Conservation (phyloP, 2,329 filamentous ascomycete species). For the Lojkania enalia region DNA sequence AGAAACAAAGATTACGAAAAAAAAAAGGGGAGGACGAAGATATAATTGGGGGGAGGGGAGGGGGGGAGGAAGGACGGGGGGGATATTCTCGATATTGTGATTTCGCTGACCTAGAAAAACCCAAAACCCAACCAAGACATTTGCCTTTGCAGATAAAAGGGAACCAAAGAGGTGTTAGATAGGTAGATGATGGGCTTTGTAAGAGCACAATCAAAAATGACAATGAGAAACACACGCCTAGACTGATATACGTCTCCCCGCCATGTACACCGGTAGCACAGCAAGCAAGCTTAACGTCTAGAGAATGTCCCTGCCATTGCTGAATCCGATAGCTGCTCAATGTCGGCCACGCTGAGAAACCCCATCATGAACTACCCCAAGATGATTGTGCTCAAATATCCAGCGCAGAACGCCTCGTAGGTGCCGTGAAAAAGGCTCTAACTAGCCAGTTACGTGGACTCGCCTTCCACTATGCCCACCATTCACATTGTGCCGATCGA, state of each 20-base stretch:
- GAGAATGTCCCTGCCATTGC: slow-evolving; percentile 21
- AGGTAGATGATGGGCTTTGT: neutral
- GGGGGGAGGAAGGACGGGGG: neutral
- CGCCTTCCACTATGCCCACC: slow-evolving; percentile 30
- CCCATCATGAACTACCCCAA: slow-evolving; percentile 45
- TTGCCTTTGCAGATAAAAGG: neutral
- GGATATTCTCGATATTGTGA: neutral
- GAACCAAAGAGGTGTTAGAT: neutral
- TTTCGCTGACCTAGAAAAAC: neutral
- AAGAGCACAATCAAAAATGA: neutral
- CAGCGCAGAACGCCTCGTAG: slow-evolving; percentile 46
- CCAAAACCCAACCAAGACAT: neutral
- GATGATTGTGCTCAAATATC: slow-evolving; percentile 44
- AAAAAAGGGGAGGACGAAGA: slow-evolving; percentile 7
- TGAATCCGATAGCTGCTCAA: slow-evolving; percentile 33
- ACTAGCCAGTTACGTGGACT: slow-evolving; percentile 25
- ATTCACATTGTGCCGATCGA: slow-evolving; percentile 33
- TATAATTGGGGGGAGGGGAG: neutral
- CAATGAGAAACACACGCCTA: too few relatives aligned
- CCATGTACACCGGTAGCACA: neutral
- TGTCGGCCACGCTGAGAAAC: slow-evolving; percentile 35
- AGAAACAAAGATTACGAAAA: slow-evolving; percentile 15
- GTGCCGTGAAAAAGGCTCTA: slow-evolving; percentile 38
- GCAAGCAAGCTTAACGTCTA: neutral
- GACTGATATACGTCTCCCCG: neutral